phyloP scores from a whole-genome alignment of 345 rosid genomes.

The Theobroma cacao region DNA sequence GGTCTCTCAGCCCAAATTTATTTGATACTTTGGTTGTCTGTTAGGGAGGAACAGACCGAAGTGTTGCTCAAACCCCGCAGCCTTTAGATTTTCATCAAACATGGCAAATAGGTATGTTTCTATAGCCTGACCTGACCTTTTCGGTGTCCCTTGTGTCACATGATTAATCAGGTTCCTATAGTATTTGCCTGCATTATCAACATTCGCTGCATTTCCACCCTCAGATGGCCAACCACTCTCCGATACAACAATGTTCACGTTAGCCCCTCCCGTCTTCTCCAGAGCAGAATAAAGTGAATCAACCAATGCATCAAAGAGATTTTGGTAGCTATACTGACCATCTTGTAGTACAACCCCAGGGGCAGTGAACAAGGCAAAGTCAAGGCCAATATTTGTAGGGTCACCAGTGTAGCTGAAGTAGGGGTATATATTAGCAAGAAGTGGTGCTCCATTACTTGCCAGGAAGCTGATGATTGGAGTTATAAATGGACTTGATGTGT shows the following conservation, averaged over 20 bases:
- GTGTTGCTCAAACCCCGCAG: constrained; percentile 3
- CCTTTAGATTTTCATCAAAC: constrained; percentile 32
- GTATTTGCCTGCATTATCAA: constrained; percentile 21
- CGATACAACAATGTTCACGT: constrained; percentile 18
- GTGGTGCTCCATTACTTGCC: background rate
- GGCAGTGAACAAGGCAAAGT: constrained; percentile 3
- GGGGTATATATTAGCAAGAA: background rate
- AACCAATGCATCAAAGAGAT: constrained; percentile 24
- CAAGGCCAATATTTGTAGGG: background rate
- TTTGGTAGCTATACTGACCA: constrained; percentile 7
- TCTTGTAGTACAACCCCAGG: constrained; percentile 15
- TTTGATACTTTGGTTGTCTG: background rate
- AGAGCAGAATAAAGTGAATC: constrained; percentile 26
- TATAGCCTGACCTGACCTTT: constrained; percentile 12
- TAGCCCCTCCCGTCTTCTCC: constrained; percentile 16
- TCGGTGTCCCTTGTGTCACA: constrained; percentile 31
- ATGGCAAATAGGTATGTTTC: constrained; percentile 37
- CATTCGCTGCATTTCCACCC: constrained; percentile 15
- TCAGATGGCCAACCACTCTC: constrained; percentile 30
- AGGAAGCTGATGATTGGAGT: background rate
- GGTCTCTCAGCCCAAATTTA: background rate
- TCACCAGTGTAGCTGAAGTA: background rate
- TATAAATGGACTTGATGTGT: background rate
- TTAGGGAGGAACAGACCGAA: background rate
- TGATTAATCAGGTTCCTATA: constrained; percentile 22